phyloP scores from a whole-genome alignment of 768 basidiomycete species.

The Lactifluus rugatus region DNA sequence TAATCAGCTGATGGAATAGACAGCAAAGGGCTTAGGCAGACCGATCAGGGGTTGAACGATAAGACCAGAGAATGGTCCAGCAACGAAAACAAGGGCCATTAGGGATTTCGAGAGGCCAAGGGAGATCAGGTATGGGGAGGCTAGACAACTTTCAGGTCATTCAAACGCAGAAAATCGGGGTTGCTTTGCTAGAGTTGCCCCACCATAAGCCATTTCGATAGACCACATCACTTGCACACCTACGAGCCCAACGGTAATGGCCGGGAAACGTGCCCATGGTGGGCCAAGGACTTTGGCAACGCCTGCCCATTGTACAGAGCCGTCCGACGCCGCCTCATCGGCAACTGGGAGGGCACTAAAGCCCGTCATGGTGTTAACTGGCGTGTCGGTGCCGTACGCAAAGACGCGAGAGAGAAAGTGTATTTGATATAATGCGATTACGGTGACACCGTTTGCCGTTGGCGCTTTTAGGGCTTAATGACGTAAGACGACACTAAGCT shows the following conservation, averaged over 20 bases:
- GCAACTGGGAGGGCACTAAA: constrained; percentile 39
- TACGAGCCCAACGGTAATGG: constrained; percentile 66
- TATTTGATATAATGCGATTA: too few species aligned
- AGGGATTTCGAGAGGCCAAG: constrained; percentile 78
- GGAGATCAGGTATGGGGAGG: constrained; percentile 83
- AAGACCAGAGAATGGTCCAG: constrained; percentile 83
- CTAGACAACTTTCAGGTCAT: constrained; percentile 25
- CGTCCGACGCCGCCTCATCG: constrained; percentile 32
- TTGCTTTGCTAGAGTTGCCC: not conserved
- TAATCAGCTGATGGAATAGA: not conserved
- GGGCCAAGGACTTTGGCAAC: constrained; percentile 58
- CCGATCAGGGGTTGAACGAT: constrained; percentile 89
- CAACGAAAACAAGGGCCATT: constrained; percentile 88
- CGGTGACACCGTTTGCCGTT: too few species aligned
- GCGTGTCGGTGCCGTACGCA: not conserved
- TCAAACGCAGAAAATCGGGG: not conserved
- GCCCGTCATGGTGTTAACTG: constrained; percentile 36
- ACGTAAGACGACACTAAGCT: not conserved
- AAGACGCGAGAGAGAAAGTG: not conserved
- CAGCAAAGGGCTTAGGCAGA: constrained; percentile 20
- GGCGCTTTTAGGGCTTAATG: too few species aligned
- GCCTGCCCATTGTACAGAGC: constrained; percentile 38
- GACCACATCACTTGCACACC: constrained; percentile 91
- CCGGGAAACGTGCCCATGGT: constrained; percentile 52
- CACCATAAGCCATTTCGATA: constrained; percentile 88